Evolutionary conservation across 345 rosid genomes (phyloP), one percentile per base, ranked within the genome.

Genomic region (Eucalyptus brandiana): DNA sequence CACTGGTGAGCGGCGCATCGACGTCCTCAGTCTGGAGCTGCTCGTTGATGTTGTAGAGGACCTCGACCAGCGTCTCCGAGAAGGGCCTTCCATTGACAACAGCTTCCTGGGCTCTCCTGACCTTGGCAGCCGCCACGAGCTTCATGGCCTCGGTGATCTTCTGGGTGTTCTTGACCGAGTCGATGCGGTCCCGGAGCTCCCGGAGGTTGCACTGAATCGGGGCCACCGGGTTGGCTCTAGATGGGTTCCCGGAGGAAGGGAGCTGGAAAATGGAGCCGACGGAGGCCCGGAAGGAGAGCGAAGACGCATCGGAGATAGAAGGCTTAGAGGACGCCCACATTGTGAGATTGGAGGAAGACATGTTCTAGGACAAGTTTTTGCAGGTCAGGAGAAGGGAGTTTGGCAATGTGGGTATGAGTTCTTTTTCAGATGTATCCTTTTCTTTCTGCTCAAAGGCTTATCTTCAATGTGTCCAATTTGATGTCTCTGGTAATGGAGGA

Each of bases 101-200:
- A 26, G 99, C 99, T 91, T 97, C 99, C 87, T 97, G 99, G 47
- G 99, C 99, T 91, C 99, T 94, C 90, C 99, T 93, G 90, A 97
- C 99, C 92, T 97, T 97, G 3, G 99, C 99, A 5, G 99, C 99
- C 2, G 99, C 98, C 21, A 97, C 99, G 15, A 97, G 97, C 93
- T 97, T 97, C 99, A 97, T 97, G 32, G 99, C 99, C 92, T 97
- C 98, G 1, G 99, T 97, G 96, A 97, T 96, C 95, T 96, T 97
- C 93, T 97, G 97, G 12, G 99, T 98, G 94, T 96, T 97, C 91
- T 94, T 95, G 62, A 98, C 99, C 0, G 99, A 97, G 53, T 92
- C 96, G 88, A 96, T 96, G 54, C 98, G 97, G 28, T 89, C 93
- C 49, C 97, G 91, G 86, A 98, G 96, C 89, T 98, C 99, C 5